Evolutionary conservation across 306 rosid species (phyloP), one percentile per base, ranked within the genome.

Genomic region (Prunus salicina): DNA sequence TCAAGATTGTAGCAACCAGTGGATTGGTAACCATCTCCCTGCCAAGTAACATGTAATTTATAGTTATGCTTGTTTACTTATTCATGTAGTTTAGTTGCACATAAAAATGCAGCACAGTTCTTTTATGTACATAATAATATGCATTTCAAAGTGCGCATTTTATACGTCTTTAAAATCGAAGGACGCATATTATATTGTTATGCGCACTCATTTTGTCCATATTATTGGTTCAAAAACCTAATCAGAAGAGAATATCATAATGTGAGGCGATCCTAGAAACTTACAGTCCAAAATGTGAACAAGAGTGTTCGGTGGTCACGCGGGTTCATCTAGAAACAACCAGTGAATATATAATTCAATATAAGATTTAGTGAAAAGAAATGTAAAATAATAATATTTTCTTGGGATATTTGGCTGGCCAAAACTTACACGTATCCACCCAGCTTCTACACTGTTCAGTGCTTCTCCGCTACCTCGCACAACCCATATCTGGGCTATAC

Each of bases 241-340:
- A 47, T 14, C 5, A 47, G 1, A 49, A 49, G 52, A 49, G 43
- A 38, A 6, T 38, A 38, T 6, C 43, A 38, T 38, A 38, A 38
- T 38, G 43, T 7, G 43, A 6, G 43, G 43, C 60, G 24, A 6
- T 0, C 30, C 12, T 25, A 13, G 12, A 15, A 47, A 81, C 81
- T 81, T 76, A 81, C 81, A 45, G 81, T 77, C 78, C 79, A 77
- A 30, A 8, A 81, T 56, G 16, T 25, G 75, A 77, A 81, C n/a
- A 76, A 64, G 20, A 30, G 47, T n/a, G 81, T 53, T 49, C 15
- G 12, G 6, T 2, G 2, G 4, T 64, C 62, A 12, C 2, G 8
- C 1, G n/a, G 10, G 49, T 13, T 11, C 61, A 60, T 16, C 76
- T 74, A 51, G 18, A 43, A 72, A 52, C 15, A 32, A 68, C 45